Evolutionary conservation across 306 rosid genomes (phyloP), one percentile per base, ranked within the genome.

Genomic region (Cicer pinnatifidum): DNA sequence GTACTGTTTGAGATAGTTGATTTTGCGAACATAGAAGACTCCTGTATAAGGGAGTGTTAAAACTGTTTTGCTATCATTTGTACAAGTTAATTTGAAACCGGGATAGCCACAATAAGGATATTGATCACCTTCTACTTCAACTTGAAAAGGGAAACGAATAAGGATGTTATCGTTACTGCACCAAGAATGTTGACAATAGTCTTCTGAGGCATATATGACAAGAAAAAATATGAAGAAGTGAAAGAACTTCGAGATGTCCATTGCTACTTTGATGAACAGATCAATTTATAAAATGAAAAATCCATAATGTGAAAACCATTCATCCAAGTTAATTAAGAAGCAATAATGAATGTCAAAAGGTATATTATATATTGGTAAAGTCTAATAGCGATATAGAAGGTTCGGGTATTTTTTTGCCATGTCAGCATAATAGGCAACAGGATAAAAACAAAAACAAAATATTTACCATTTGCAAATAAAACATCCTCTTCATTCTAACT

Each of bases 111-210:
- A 89, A 73, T 61, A 61, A 43, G 69, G 52, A 12, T 75, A 77
- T 70, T 75, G 83, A 40, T 57, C 58, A 19, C 43, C 56, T 53
- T 72, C 23, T 38, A 84, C 57, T 67, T 69, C 13, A 43, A 89
- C 45, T 67, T 53, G 84, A 69, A 92, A 92, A 6, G 97, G 97
- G 75, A 89, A 92, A 17, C 89, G 87, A 63, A 92, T 57, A 1
- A 75, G 66, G 16, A 85, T 35, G 58, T 67, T 41, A 12, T 33
- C 15, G 60, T 60, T 46, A 13, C 85, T 52, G 8, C 97, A 87
- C 63, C 20, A 73, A 68, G 87, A 69, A 20, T 58, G 20, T 38
- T 8, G 75, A 74, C 95, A 91, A 11, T n/a, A 59, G 6, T 75
- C 76, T 1, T 64, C 51, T 43, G 76, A 53, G 11, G 85, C 63